A percentile compares a stretch with the other conserved stretches of the same genome.
phyloP scores from a whole-genome alignment of 148 eudicot species.

The Cornus kousa region DNA sequence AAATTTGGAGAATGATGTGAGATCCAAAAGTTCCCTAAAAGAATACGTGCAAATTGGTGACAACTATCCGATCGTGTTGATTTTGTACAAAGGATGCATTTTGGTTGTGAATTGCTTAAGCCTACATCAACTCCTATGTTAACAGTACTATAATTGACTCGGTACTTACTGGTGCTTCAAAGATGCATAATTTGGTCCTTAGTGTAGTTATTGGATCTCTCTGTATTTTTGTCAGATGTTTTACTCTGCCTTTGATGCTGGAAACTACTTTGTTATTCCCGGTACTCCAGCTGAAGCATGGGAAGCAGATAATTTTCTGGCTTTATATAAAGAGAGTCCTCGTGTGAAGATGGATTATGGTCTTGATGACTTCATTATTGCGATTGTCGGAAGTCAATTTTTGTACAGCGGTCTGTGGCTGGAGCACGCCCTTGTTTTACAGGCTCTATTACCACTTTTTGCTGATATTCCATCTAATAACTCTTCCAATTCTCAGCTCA shows the following conservation, averaged over 20 bases:
- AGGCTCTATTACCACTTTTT: conserved; percentile 72
- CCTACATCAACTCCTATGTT: neutral
- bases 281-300: conserved; percentile 77
- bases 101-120: neutral
- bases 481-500: conserved; percentile 44
- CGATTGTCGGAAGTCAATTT: conserved; percentile 72
- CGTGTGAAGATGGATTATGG: conserved; percentile 35
- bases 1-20: too few species aligned
- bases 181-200: conserved; percentile 3
- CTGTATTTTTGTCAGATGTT: conserved; percentile 45
- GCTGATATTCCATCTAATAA: conserved; percentile 37
- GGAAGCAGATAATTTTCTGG: conserved; percentile 41
- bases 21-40: too few species aligned
- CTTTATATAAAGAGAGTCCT: conserved; percentile 27
- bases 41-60: too few species aligned
- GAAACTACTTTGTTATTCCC: conserved; percentile 87
- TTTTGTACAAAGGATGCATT: neutral
- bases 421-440: conserved; percentile 86
- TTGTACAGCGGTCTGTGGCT: conserved; percentile 84
- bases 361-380: conserved; percentile 57
- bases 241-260: conserved; percentile 74
- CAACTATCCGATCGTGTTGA: neutral
- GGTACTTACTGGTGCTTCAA: neutral
- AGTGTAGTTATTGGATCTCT: neutral
- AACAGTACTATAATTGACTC: neutral